Evolutionary conservation across 2,329 filamentous ascomycete genomes (phyloP).

Genomic region (Ophiosphaerella narmari): DNA sequence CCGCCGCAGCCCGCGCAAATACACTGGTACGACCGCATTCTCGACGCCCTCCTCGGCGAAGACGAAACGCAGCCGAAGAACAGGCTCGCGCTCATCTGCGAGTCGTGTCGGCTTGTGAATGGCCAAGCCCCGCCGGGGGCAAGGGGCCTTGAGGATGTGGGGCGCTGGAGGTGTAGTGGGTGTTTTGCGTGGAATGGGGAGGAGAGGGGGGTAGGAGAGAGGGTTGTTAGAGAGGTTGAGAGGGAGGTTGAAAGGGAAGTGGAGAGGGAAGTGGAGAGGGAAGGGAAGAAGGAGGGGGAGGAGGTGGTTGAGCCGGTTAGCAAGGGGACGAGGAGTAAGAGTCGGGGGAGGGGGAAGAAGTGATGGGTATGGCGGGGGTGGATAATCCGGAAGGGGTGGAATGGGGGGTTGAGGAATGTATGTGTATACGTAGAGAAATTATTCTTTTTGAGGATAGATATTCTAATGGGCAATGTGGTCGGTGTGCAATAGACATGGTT

Average conservation of each 20-base stretch:
- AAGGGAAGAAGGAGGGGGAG: constrained; percentile 42
- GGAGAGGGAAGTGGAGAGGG: constrained; percentile 44
- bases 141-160: constrained; percentile 75
- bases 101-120: constrained; percentile 83
- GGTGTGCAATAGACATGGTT: too few species aligned
- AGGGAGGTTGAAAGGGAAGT: constrained; percentile 29
- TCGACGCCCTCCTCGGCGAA: constrained; percentile 91
- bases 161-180: constrained; percentile 85
- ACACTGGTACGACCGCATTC: constrained; percentile 92
- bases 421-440: too few species aligned
- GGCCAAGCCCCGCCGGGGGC: constrained; percentile 92
- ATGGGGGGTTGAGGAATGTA: too few species aligned
- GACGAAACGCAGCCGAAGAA: constrained; percentile 94
- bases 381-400: too few species aligned
- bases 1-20: constrained; percentile 46
- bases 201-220: constrained; percentile 72
- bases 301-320: constrained; percentile 24
- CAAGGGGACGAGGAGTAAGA: constrained; percentile 31
- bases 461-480: too few species aligned
- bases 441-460: too few species aligned
- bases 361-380: too few species aligned
- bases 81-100: constrained; percentile 84
- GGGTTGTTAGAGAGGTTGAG: constrained; percentile 71
- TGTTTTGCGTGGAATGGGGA: constrained; percentile 83
- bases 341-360: background rate